Evolutionary conservation across 331 rosid genomes (phyloP).

Genomic region (Erythrophleum ivorense): DNA sequence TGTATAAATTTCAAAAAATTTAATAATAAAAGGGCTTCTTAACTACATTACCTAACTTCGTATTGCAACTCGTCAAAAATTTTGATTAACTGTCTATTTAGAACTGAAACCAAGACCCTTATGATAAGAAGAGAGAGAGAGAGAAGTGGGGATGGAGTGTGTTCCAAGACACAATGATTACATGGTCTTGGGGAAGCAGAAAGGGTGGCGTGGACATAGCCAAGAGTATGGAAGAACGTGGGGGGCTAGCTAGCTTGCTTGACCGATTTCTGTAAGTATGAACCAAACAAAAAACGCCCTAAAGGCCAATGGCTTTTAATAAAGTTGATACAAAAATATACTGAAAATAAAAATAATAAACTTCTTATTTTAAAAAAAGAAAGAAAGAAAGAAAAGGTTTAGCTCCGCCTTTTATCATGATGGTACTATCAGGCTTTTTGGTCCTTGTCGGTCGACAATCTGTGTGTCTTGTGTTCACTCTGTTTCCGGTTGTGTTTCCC

Average conservation of each 20-base stretch:
- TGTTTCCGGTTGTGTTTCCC: slow-evolving; percentile 62
- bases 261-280: background rate
- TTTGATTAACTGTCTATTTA: background rate
- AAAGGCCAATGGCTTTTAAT: background rate
- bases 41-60: too few relatives aligned
- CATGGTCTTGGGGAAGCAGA: slow-evolving; percentile 90
- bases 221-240: slow-evolving; percentile 80
- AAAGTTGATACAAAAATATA: background rate
- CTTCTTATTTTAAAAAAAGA: background rate
- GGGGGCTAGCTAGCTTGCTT: slow-evolving; percentile 57
- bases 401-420: slow-evolving; percentile 65
- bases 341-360: background rate
- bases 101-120: slow-evolving; percentile 55
- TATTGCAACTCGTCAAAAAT: too few relatives aligned
- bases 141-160: slow-evolving; percentile 63
- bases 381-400: slow-evolving; percentile 38
- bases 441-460: slow-evolving; percentile 87
- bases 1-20: too few relatives aligned
- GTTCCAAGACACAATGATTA: slow-evolving; percentile 99
- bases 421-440: slow-evolving; percentile 73
- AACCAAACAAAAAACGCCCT: slow-evolving; percentile 7
- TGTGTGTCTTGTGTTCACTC: slow-evolving; percentile 66
- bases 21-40: too few relatives aligned
- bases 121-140: slow-evolving; percentile 32
- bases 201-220: slow-evolving; percentile 88